A percentile compares a stretch with the other conserved stretches of the same genome.
These are phyloP conservation scores for Epichloe aotearoae DNA, from an alignment of 2,329 filamentous ascomycete species.

Conservation along the genomic window DNA sequence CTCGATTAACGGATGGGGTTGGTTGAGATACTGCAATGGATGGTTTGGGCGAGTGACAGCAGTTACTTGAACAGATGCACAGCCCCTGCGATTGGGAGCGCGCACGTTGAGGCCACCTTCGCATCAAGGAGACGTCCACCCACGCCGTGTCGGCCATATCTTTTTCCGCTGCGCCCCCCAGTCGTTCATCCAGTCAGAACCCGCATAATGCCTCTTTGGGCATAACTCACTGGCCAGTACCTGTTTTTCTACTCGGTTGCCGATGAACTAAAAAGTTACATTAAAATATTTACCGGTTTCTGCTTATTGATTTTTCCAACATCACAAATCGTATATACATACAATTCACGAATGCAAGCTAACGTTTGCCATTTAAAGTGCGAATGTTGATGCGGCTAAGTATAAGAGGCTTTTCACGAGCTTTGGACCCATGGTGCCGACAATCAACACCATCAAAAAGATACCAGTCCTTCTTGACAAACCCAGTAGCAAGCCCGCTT, in stretches of 20 bases:
- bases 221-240: neutral
- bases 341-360: neutral
- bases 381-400: constrained; percentile 22
- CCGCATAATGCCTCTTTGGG: neutral
- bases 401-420: constrained; percentile 12
- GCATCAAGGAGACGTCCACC: constrained; percentile 18
- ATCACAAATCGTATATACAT: neutral
- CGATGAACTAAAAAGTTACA: no score
- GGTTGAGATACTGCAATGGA: constrained; percentile 8
- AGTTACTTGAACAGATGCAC: constrained; percentile 15
- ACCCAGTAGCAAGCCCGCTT: constrained; percentile 22
- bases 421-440: neutral
- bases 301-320: neutral
- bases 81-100: constrained; percentile 1
- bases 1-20: constrained; percentile 8
- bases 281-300: no score
- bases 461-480: constrained; percentile 8
- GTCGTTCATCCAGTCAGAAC: neutral
- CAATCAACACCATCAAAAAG: constrained; percentile 3
- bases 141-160: constrained; percentile 14
- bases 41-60: constrained; percentile 8
- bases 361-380: constrained; percentile 7
- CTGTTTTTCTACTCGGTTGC: no score
- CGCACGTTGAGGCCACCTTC: constrained; percentile 31
- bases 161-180: constrained; percentile 18